These are phyloP conservation scores for Komagataea norvegica DNA, from an alignment of 1,139 yeast genomes.

Conservation along the genomic window DNA sequence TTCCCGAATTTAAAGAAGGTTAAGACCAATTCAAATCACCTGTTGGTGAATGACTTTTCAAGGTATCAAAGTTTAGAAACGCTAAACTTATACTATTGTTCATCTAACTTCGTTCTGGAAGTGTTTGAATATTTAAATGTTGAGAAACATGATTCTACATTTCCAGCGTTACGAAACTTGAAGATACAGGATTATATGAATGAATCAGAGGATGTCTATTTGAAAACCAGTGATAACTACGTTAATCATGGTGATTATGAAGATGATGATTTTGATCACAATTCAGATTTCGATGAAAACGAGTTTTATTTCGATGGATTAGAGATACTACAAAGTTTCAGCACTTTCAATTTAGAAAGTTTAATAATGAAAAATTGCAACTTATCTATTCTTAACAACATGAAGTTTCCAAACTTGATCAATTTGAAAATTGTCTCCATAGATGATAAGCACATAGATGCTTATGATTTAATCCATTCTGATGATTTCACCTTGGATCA, in stretches of 20 bases:
- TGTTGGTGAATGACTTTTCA: slow-evolving; percentile 11
- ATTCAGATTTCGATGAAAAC: slow-evolving; percentile 25
- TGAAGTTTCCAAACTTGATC: slow-evolving; percentile 14
- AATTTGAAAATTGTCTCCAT: slow-evolving; percentile 17
- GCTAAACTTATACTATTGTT: slow-evolving; percentile 22
- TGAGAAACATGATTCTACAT: slow-evolving; percentile 9
- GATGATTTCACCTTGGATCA: slow-evolving; percentile 8
- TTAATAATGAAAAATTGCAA: slow-evolving; percentile 22
- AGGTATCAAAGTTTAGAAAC: slow-evolving; percentile 13
- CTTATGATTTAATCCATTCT: slow-evolving; percentile 17
- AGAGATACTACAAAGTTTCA: slow-evolving; percentile 21
- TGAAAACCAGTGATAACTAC: slow-evolving; percentile 20
- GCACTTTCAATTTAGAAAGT: slow-evolving; percentile 12
- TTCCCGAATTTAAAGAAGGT: slow-evolving; percentile 18
- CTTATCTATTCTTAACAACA: slow-evolving; percentile 16
- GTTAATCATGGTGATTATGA: slow-evolving; percentile 9
- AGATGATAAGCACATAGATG: slow-evolving; percentile 16
- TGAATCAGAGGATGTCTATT: slow-evolving; percentile 23
- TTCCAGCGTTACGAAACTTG: slow-evolving; percentile 17
- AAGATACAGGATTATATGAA: slow-evolving; percentile 25
- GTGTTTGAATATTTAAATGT: slow-evolving; percentile 18
- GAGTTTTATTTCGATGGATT: slow-evolving; percentile 26
- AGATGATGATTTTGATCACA: slow-evolving; percentile 23
- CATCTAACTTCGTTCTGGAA: slow-evolving; percentile 22
- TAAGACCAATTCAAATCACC: slow-evolving; percentile 22